phyloP scores from a whole-genome alignment of 129 eudicot species.

The sunflower (Helianthus annuus) region HanXRQr2.0-SUNRISE NC_035449.2:3204669-3205168 shows the following conservation, averaged over 20 bases:
- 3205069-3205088: too few relatives aligned
- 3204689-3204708: slow-evolving; percentile 40
- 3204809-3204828: slow-evolving; percentile 38
- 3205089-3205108: too few relatives aligned
- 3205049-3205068: too few relatives aligned
- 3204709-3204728: slow-evolving; percentile 46
- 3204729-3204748: slow-evolving; percentile 15
- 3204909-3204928: slow-evolving; percentile 22
- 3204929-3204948: neutral
- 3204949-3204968: slow-evolving; percentile 31
- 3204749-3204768: neutral
- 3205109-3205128: too few relatives aligned
- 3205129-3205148: too few relatives aligned
- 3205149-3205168: too few relatives aligned
- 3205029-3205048: too few relatives aligned
- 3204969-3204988: slow-evolving; percentile 2
- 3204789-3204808: slow-evolving; percentile 19
- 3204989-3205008: too few relatives aligned
- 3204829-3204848: slow-evolving; percentile 9
- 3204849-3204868: slow-evolving; percentile 31
- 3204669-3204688: slow-evolving; percentile 50
- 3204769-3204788: neutral
- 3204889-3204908: slow-evolving; percentile 31
- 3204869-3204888: slow-evolving; percentile 28
- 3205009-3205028: too few relatives aligned